Percentiles rank a stretch among this genome's conserved stretches.
phyloP scores from a whole-genome alignment of 2,329 filamentous ascomycete genomes.

The Phaeophleospora eucalypticola region DNA sequence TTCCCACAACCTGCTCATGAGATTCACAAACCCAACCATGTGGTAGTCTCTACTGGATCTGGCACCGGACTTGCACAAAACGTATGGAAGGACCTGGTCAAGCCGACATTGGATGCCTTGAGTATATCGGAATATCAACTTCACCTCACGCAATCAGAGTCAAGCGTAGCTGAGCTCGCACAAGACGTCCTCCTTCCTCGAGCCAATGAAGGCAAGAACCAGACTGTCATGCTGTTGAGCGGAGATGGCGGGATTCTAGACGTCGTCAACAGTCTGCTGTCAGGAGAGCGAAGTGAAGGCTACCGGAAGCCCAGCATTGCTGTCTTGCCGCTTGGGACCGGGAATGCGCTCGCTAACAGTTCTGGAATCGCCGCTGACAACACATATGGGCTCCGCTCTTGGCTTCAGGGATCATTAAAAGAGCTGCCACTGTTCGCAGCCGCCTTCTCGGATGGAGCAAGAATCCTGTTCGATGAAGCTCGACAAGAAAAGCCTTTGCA shows the following conservation, averaged over 20 bases:
- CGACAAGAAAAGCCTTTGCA: constrained; percentile 39
- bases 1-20: no score
- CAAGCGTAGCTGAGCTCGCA: constrained; percentile 64
- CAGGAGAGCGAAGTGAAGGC: constrained; percentile 42
- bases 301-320: constrained; percentile 53
- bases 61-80: constrained; percentile 39
- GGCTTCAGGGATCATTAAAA: constrained; percentile 33
- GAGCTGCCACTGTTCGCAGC: constrained; percentile 43
- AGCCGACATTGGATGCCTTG: constrained; percentile 40
- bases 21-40: constrained; percentile 32
- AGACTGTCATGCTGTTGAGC: constrained; percentile 72
- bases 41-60: constrained; percentile 45
- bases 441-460: constrained; percentile 43
- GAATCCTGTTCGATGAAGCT: constrained; percentile 41
- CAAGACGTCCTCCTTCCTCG: constrained; percentile 44
- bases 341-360: constrained; percentile 47
- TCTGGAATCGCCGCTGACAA: constrained; percentile 36
- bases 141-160: constrained; percentile 59
- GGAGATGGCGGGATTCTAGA: constrained; percentile 87
- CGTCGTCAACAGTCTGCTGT: constrained; percentile 64
- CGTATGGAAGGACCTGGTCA: constrained; percentile 38
- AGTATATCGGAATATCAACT: constrained; percentile 40
- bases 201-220: constrained; percentile 46
- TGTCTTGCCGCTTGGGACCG: constrained; percentile 47
- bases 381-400: constrained; percentile 39